A percentile compares a stretch with the other conserved stretches of the same genome.
Conservation (phyloP, 1,284 basidiomycete genomes). For the Tylopilus sp. region DNA sequence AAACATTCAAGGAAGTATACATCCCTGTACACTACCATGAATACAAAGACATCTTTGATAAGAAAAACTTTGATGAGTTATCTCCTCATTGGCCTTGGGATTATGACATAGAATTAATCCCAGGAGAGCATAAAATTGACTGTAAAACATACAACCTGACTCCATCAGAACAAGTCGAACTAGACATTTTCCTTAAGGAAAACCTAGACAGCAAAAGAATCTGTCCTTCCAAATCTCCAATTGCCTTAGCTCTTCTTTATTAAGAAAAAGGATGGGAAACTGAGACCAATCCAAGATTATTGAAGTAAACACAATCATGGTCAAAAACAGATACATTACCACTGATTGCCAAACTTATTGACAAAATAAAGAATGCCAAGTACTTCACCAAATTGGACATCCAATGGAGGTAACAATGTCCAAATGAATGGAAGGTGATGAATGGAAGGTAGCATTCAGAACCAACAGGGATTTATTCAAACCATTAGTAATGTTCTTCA, state of each 20-base stretch:
- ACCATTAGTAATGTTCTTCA: constrained; percentile 9
- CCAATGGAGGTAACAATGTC: constrained; percentile 4
- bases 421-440: not conserved
- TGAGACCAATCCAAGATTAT: not conserved
- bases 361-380: not conserved
- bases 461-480: not conserved
- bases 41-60: not conserved
- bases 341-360: not conserved
- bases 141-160: not conserved
- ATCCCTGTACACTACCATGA: not conserved
- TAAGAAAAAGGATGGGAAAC: not conserved
- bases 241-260: not conserved
- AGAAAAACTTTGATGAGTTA: too few relatives aligned
- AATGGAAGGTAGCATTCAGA: constrained; percentile 8
- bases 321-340: not conserved
- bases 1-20: not conserved
- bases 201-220: too few relatives aligned
- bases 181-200: too few relatives aligned
- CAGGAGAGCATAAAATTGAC: not conserved
- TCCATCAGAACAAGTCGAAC: too few relatives aligned
- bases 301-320: not conserved
- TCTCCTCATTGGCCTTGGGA: not conserved
- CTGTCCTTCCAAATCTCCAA: too few relatives aligned
- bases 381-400: constrained; percentile 2
- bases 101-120: not conserved